Conservation (phyloP, 164 flowering plant genomes). For the Chimonanthus salicifolius region DNA sequence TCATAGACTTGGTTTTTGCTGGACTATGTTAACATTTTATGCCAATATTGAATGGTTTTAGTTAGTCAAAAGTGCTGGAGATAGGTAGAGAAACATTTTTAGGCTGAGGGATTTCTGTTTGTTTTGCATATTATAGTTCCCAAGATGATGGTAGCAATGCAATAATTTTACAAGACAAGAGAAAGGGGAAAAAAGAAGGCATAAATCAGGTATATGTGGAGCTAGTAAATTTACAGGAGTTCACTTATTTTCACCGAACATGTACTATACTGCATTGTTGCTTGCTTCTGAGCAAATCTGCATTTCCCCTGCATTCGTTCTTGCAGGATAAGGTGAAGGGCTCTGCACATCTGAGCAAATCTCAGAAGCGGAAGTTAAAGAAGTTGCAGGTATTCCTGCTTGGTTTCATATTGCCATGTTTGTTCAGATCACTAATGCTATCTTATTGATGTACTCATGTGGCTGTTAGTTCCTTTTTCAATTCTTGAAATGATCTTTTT, state of each 20-base stretch:
- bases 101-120: background rate
- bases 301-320: slow-evolving; percentile 9
- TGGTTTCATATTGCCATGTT: background rate
- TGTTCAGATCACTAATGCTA: background rate
- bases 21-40: background rate
- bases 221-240: background rate
- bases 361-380: slow-evolving; percentile 69
- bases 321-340: slow-evolving; percentile 12
- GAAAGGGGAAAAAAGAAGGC: slow-evolving; percentile 28
- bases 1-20: background rate
- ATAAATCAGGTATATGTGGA: slow-evolving; percentile 23
- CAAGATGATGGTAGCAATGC: slow-evolving; percentile 47
- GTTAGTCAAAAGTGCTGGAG: background rate
- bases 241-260: background rate
- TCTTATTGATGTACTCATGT: background rate
- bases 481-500: background rate
- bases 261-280: background rate
- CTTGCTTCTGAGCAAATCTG: background rate
- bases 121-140: slow-evolving; percentile 4
- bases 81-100: background rate
- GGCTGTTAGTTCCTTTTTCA: background rate
- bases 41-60: background rate
- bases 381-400: slow-evolving; percentile 51
- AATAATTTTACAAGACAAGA: slow-evolving; percentile 38
- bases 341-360: slow-evolving; percentile 36